Conservation (phyloP, 169 alveolate genomes). For the Eimeria maxima region DNA sequence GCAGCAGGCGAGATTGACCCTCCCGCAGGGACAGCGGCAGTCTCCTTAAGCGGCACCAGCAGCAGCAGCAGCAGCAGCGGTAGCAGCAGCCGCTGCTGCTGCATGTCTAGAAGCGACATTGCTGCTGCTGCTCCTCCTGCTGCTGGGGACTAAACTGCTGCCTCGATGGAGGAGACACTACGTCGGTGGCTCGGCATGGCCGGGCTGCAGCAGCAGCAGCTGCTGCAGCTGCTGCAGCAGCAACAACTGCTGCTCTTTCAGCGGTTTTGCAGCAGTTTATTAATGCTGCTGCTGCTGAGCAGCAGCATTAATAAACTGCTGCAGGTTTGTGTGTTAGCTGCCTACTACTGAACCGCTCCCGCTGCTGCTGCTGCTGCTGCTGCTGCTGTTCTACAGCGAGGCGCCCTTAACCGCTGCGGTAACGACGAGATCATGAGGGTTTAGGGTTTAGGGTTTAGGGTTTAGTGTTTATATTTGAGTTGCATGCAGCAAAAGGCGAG, state of each 20-base stretch:
- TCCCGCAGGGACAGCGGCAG: not conserved
- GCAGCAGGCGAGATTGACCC: not conserved
- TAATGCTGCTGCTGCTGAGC: too few relatives aligned
- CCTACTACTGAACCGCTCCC: too few relatives aligned
- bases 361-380: conserved; percentile 37
- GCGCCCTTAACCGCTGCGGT: not conserved
- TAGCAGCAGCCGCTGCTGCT: conserved; percentile 24
- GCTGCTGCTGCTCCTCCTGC: conserved; percentile 14
- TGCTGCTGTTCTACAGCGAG: not conserved
- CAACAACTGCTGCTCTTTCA: too few relatives aligned
- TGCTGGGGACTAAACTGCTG: not conserved
- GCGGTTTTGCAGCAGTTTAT: too few relatives aligned
- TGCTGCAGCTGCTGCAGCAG: too few relatives aligned
- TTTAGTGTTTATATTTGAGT: not conserved
- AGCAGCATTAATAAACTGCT: not conserved
- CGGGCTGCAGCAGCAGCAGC: not conserved
- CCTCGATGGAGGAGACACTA: not conserved
- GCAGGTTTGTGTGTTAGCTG: not conserved
- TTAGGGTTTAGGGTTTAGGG: conserved; percentile 12
- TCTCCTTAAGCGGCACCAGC: not conserved
- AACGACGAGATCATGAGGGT: too few relatives aligned
- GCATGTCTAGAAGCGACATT: not conserved
- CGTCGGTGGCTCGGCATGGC: conserved; percentile 3
- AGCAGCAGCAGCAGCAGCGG: conserved; percentile 53
- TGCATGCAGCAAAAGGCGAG: not conserved